phyloP scores from a whole-genome alignment of 768 basidiomycete species.

The Russula lepida region DNA sequence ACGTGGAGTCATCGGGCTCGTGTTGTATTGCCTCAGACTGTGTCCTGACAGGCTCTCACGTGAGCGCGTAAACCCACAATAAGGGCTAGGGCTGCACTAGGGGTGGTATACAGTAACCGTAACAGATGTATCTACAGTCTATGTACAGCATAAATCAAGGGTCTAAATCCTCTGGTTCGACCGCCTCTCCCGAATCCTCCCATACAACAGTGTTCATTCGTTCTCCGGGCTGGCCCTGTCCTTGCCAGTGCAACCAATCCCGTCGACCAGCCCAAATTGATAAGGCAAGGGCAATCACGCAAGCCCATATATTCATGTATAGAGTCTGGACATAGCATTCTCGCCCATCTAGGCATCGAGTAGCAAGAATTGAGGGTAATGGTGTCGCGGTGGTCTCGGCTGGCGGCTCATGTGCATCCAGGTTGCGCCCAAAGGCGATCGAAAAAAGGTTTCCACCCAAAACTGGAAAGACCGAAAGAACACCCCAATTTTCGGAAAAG shows the following conservation, averaged over 20 bases:
- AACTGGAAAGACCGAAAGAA: conserved; percentile 61
- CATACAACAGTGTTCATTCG: conserved; percentile 2
- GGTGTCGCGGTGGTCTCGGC: neutral
- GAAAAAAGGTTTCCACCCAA: conserved; percentile 80
- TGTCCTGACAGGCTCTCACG: neutral
- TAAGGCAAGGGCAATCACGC: conserved; percentile 21
- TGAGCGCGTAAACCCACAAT: conserved; percentile 1
- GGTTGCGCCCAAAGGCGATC: conserved; percentile 70
- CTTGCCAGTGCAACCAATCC: conserved; percentile 18
- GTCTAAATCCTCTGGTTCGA: conserved; percentile 2
- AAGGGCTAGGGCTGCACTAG: no score
- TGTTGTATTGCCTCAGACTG: neutral
- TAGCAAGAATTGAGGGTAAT: neutral
- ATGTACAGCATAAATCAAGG: neutral
- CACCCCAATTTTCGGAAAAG: conserved; percentile 85
- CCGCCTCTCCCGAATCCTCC: conserved; percentile 9
- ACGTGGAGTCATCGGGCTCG: neutral
- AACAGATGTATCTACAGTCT: neutral
- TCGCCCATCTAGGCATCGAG: conserved; percentile 23
- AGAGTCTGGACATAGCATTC: conserved; percentile 24
- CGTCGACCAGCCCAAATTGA: conserved; percentile 23
- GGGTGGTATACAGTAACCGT: no score
- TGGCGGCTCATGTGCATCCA: conserved; percentile 56
- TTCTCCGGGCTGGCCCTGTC: neutral
- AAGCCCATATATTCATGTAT: conserved; percentile 22